Evolutionary conservation across 495 filamentous ascomycete species (phyloP).

Genomic region (Rhizodiscina lignyota): DNA sequence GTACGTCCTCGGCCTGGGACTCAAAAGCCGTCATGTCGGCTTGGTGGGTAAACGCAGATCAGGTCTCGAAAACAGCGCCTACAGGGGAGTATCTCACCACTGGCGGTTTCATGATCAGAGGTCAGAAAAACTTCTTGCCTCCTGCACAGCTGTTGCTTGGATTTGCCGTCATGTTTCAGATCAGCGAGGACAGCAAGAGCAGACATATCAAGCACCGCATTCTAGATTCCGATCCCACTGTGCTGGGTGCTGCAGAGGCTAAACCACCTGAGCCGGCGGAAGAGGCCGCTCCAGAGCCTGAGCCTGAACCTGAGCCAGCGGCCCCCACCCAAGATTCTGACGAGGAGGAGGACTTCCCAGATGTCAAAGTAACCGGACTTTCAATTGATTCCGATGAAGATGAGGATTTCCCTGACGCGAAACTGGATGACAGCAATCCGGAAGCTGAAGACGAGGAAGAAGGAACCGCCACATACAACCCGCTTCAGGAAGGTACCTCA

Average conservation of each 20-base stretch:
- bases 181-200: slow-evolving; percentile 75
- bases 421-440: slow-evolving; percentile 14
- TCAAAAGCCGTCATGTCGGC: slow-evolving; percentile 88
- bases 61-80: slow-evolving; percentile 68
- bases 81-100: slow-evolving; percentile 63
- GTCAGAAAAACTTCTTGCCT: slow-evolving; percentile 79
- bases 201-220: slow-evolving; percentile 62
- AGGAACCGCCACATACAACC: neutral
- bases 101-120: slow-evolving; percentile 63
- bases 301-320: slow-evolving; percentile 5
- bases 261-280: slow-evolving; percentile 2
- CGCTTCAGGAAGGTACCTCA: neutral
- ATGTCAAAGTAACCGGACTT: too few species aligned
- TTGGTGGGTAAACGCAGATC: slow-evolving; percentile 80
- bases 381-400: slow-evolving; percentile 11
- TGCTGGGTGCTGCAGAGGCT: slow-evolving; percentile 2
- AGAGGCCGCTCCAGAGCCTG: slow-evolving; percentile 7
- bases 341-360: slow-evolving; percentile 23
- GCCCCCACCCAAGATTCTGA: slow-evolving; percentile 7
- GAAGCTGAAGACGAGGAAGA: slow-evolving; percentile 19
- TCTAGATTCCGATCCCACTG: slow-evolving; percentile 22
- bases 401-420: slow-evolving; percentile 21
- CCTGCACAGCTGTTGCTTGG: slow-evolving; percentile 79
- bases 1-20: slow-evolving; percentile 81
- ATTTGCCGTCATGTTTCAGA: slow-evolving; percentile 69